Conservation (phyloP, 176 grass and related monocot genomes). For the Oryza officinalis region DNA sequence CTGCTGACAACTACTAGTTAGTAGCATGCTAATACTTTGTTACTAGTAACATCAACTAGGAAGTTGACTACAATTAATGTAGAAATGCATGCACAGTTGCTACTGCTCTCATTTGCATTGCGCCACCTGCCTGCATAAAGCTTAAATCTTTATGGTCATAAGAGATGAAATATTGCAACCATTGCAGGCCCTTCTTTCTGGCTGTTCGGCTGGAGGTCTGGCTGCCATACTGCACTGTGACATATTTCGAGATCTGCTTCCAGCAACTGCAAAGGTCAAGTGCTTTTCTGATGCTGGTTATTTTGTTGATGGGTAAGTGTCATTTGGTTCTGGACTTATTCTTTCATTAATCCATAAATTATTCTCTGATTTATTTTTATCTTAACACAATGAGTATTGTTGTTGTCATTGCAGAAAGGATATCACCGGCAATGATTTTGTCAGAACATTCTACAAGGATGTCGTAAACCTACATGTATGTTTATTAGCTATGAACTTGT, state of each 20-base stretch:
- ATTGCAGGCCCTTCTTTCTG: slow-evolving; percentile 86
- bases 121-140: background rate
- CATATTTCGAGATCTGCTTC: slow-evolving; percentile 62
- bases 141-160: slow-evolving; percentile 4
- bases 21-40: background rate
- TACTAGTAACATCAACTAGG: background rate
- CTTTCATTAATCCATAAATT: background rate
- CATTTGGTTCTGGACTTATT: background rate
- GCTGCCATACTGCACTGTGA: slow-evolving; percentile 88
- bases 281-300: slow-evolving; percentile 90
- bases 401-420: slow-evolving; percentile 58
- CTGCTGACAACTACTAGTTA: background rate
- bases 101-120: background rate
- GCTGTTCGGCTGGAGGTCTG: slow-evolving; percentile 90
- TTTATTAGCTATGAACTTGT: slow-evolving; percentile 21
- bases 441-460: slow-evolving; percentile 46
- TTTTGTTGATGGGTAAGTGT: slow-evolving; percentile 78
- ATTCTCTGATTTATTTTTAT: background rate
- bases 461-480: slow-evolving; percentile 61
- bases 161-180: background rate
- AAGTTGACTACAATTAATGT: background rate
- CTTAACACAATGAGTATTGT: background rate
- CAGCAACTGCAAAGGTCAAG: slow-evolving; percentile 63
- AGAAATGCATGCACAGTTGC: background rate
- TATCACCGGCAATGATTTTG: slow-evolving; percentile 49